Evolutionary conservation across 495 filamentous ascomycete species (phyloP), one percentile per base, ranked within the genome.

Genomic region (Aspergillus funiculosus): DNA sequence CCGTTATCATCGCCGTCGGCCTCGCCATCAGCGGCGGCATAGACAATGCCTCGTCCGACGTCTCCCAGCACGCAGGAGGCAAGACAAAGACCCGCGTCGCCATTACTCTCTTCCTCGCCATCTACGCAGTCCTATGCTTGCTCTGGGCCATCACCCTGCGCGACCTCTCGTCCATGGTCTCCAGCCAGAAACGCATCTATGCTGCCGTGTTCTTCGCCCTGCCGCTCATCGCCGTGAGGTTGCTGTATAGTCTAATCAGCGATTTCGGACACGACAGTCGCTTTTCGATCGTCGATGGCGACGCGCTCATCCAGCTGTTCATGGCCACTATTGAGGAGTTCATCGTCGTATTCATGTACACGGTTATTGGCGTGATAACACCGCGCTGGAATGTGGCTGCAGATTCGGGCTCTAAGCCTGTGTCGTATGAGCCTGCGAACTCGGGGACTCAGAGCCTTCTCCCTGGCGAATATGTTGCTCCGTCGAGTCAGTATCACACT

Each of bases 291-390:
- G 15, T 46, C 7, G 30, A 40, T 30, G 53, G 53, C 1, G 36
- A 47, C 10, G 20, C 31, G 4, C 26, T 20, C 0, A 29, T 54
- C n/a, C 43, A 46, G 9, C 42, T 54, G 10, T 43, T 19, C 19
- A 50, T 54, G 52, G 50, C 56, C 3, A 49, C 48, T 6, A 36
- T 60, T 18, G 47, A 54, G 27, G 57, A 60, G 20, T 46, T 57
- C 13, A 22, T 54, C n/a, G 40, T 49, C 24, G 46, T 59, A 19
- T 2, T 49, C 6, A 48, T 53, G 34, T 53, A 53, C 18, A 53
- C 51, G 14, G 28, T 53, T 14, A 19, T 53, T 19, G 51, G 51
- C 4, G 3, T 53, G 10, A 7, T 49, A 6, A 41, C 46, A 7
- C 40, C 51, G 13, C 38, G 31, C n/a, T n/a, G n/a, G n/a, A n/a